Evolutionary conservation across 805 yeast genomes (phyloP), one percentile per base, ranked within the genome.

Genomic region (Ogataea populi-albae): DNA sequence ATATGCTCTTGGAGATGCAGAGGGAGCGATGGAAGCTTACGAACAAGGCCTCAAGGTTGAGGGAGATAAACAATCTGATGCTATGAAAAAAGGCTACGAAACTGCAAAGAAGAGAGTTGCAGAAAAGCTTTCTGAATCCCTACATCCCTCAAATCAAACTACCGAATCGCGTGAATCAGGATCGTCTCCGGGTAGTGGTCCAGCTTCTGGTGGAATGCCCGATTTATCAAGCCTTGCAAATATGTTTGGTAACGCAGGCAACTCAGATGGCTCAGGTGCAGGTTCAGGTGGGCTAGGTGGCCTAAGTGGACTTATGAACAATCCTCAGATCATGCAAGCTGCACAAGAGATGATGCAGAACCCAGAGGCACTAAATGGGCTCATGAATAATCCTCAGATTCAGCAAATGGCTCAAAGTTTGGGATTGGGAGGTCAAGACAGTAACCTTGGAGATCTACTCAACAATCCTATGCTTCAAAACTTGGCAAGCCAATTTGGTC

Each of bases 61-160:
- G 65, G 96, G 97, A 28, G 84, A 78, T 29, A 65, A 68, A 17
- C 87, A 91, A 30, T 77, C 89, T 6, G 95, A 84, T 26, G 89
- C 93, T 12, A 91, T 91, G 96, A 76, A 74, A 62, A 81, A 81
- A 57, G 98, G 96, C 35, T 88, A 79, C 59, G 96, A 91, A 61
- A 86, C 96, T 23, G 97, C 97, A 17, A 86, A 86, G 68, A 77
- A 76, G 62, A 81, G 89, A 59, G 86, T 85, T 25, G 87, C 84
- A 52, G 89, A 82, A 55, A 85, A 86, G 37, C 64, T 81, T 46
- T 77, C 71, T 37, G 42, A 59, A 20, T 50, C 68, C 17, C 64
- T 69, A 24, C 64, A 54, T n/a, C 52, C 54, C 5, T 40, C 57
- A n/a, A 55, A 52, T 10, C 26, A 49, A 11, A 22, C 47, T 11